phyloP scores from a whole-genome alignment of 139 green algal genomes.

The Trebouxia sp. region DNA sequence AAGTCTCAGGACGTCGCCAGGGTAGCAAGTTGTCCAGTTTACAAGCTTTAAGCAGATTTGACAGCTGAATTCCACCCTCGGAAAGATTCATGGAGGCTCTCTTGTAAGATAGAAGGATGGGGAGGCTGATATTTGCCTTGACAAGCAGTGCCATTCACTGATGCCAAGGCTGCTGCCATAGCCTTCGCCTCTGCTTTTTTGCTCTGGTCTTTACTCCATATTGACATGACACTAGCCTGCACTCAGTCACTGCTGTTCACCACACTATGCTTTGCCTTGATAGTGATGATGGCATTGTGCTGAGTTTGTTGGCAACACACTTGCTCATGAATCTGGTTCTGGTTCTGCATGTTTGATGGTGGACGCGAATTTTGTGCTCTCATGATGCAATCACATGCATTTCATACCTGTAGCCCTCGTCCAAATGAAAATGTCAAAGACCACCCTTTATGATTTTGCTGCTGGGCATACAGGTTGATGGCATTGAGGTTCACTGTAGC shows the following conservation, averaged over 20 bases:
- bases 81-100: constrained; percentile 58
- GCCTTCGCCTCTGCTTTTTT: constrained; percentile 27
- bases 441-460: constrained; percentile 72
- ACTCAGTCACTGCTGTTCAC: neutral
- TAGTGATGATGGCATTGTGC: too few relatives aligned
- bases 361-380: neutral
- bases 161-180: constrained; percentile 58
- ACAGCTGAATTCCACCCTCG: constrained; percentile 49
- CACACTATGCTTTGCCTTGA: too few relatives aligned
- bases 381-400: neutral
- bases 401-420: constrained; percentile 79
- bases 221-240: constrained; percentile 61
- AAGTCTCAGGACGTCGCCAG: too few relatives aligned
- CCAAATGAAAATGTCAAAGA: constrained; percentile 93
- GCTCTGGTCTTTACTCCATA: constrained; percentile 49
- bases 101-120: constrained; percentile 58
- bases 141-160: constrained; percentile 60
- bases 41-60: neutral
- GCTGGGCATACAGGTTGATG: constrained; percentile 61
- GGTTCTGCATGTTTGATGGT: too few relatives aligned
- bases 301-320: too few relatives aligned
- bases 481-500: constrained; percentile 72
- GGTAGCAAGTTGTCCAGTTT: too few relatives aligned
- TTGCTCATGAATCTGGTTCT: too few relatives aligned
- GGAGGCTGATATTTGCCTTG: constrained; percentile 51